A percentile compares a stretch with the other conserved stretches of the same genome.
phyloP scores from a whole-genome alignment of 805 yeast species.

The Torulaspora indica region DNA sequence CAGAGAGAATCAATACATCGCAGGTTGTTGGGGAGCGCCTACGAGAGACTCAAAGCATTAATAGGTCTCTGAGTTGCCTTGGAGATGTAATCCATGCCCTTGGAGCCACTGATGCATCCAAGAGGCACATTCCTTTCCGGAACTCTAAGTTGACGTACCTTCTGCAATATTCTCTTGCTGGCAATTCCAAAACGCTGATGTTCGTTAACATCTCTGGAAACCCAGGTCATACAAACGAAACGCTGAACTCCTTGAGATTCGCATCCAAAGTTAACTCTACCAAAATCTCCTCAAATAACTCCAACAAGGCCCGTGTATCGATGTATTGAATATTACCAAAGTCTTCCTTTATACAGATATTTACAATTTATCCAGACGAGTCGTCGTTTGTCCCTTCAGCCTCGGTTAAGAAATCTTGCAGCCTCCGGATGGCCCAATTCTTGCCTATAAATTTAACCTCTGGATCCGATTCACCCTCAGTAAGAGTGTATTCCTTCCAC shows the following conservation, averaged over 20 bases:
- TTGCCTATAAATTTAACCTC: slow-evolving; percentile 68
- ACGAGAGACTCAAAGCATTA: slow-evolving; percentile 83
- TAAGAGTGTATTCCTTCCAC: slow-evolving; percentile 64
- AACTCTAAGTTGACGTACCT: slow-evolving; percentile 90
- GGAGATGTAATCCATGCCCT: slow-evolving; percentile 85
- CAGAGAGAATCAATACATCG: slow-evolving; percentile 74
- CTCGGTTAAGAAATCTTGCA: slow-evolving; percentile 46
- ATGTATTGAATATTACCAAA: background rate
- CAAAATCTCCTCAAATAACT: slow-evolving; percentile 25
- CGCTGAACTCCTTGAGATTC: slow-evolving; percentile 79
- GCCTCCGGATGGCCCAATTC: slow-evolving; percentile 76
- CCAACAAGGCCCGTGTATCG: background rate
- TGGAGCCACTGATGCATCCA: slow-evolving; percentile 55
- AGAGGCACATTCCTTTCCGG: slow-evolving; percentile 79
- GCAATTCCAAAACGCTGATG: slow-evolving; percentile 86
- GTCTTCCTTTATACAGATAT: background rate
- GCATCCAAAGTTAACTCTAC: slow-evolving; percentile 78
- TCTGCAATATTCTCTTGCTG: slow-evolving; percentile 77
- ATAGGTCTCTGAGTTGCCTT: slow-evolving; percentile 77
- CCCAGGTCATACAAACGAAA: slow-evolving; percentile 59
- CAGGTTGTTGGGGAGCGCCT: slow-evolving; percentile 76
- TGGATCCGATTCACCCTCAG: slow-evolving; percentile 65
- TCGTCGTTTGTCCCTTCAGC: slow-evolving; percentile 14
- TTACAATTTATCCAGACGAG: slow-evolving; percentile 1
- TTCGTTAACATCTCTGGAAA: slow-evolving; percentile 82